Conservation (phyloP, 2,329 filamentous ascomycete species). For the Zasmidium angulare region DNA sequence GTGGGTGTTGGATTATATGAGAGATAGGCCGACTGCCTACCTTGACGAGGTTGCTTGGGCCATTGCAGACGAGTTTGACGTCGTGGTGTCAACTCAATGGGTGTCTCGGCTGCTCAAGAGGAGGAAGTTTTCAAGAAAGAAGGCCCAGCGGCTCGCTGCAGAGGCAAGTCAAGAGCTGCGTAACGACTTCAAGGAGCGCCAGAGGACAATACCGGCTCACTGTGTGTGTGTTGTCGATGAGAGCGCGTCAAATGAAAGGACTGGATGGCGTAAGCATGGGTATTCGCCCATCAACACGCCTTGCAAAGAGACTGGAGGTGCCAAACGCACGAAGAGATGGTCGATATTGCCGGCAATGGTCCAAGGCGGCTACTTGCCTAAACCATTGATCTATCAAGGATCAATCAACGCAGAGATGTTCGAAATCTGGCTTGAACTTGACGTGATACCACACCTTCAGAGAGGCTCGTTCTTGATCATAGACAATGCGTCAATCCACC, state of each 20-base stretch:
- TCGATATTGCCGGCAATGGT: neutral
- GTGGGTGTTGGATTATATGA: no score
- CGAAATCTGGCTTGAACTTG: neutral
- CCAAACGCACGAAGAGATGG: neutral
- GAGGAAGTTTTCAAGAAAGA: no score
- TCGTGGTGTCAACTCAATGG: no score
- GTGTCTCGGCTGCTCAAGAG: no score
- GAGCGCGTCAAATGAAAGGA: neutral
- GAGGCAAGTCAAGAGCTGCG: neutral
- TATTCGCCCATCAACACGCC: neutral
- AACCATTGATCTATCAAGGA: neutral
- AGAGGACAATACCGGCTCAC: neutral
- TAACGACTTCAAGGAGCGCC: neutral
- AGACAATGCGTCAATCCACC: neutral
- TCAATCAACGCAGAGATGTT: neutral
- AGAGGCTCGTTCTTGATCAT: neutral
- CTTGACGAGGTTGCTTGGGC: no score
- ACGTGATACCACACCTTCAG: neutral
- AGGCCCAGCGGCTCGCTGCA: no score
- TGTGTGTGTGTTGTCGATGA: neutral
- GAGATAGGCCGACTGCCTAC: no score
- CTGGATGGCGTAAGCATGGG: neutral
- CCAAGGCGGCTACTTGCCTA: neutral
- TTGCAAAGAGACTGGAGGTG: neutral
- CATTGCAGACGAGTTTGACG: no score